Base-by-base conservation (phyloP, 2,329 filamentous ascomycete species). In the Thyridium curvatum region DNA sequence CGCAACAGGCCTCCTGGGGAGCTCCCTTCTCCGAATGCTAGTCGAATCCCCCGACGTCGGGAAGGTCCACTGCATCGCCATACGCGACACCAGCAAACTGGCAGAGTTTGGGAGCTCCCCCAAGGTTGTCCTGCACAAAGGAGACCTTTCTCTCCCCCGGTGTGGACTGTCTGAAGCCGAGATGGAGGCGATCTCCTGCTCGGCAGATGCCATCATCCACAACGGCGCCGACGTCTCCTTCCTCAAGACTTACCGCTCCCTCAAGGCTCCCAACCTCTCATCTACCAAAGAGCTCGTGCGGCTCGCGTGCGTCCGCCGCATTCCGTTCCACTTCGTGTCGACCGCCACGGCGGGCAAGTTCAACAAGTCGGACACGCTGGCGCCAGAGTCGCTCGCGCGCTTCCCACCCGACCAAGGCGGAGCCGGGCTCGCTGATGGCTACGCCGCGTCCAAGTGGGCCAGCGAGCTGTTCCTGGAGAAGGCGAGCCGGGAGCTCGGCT, bases 11-110 rank as follows among this genome's bases (percentile, higher is more conserved):
- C 68, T 66, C 35, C 51, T 75, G 0, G 66, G 61, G 3, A 35
- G 47, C 3, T 41, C 59, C n/a, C 42, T 75, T 16, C 52, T 74
- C 1, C 38, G 42, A 6, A 41, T 51, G 2, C 58, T 77, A 2
- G 38, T 64, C 2, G 40, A 51, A 6, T 39, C 59, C 12, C 34
- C 49, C 0, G 34, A 38, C 1, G 54, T 74, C 0, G 21, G 38
- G 4, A 51, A 52, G 13, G 48, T 75, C 4, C 62, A 71, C 48
- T 71, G 68, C 43, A 32, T 73, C 13, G 67, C 67, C 4, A 50
- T 69, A 5, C 50, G 56, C 3, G 18, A 38, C 30, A 36, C 26
- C 31, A 34, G 28, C 18, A 34, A 13, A 4, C 18, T 5, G n/a
- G 29, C 15, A 30, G 28, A 38, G 12, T 17, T 37, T n/a, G 18